Conservation (phyloP, 2,329 filamentous ascomycete genomes). For the Curvularia lunata region DNA sequence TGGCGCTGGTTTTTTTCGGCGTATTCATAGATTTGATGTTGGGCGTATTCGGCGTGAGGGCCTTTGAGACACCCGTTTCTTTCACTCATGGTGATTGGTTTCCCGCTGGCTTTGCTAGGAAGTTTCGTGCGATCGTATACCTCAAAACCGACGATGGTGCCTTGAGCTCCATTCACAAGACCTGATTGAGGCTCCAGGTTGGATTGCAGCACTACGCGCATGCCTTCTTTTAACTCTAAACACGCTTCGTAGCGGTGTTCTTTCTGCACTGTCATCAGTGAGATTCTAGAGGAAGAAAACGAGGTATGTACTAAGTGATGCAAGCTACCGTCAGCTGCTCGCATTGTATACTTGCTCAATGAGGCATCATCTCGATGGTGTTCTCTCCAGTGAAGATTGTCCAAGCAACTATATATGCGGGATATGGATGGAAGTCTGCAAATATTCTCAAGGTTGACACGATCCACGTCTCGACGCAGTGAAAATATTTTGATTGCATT, state of each 20-base stretch:
- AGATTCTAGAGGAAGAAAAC: too few species aligned
- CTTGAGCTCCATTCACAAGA: constrained; percentile 48
- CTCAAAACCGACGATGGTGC: constrained; percentile 48
- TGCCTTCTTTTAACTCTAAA: constrained; percentile 57
- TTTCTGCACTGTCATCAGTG: constrained; percentile 12
- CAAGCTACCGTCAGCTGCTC: constrained; percentile 17
- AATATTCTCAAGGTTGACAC: constrained; percentile 45
- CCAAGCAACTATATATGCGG: constrained; percentile 44
- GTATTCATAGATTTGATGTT: constrained; percentile 51
- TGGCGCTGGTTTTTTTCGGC: constrained; percentile 43
- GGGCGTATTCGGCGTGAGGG: constrained; percentile 48
- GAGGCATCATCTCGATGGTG: constrained; percentile 31
- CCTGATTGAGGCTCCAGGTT: constrained; percentile 52
- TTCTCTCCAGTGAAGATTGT: constrained; percentile 52
- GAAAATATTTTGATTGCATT: constrained; percentile 57
- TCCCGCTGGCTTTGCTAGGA: constrained; percentile 27
- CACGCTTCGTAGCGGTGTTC: constrained; percentile 57
- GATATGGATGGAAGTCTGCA: constrained; percentile 33
- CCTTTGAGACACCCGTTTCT: constrained; percentile 40
- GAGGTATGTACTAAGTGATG: constrained; percentile 27
- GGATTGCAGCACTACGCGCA: constrained; percentile 60
- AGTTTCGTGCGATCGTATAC: constrained; percentile 37
- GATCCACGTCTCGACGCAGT: constrained; percentile 46
- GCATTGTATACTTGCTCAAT: constrained; percentile 18
- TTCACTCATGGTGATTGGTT: constrained; percentile 8